Evolutionary conservation across 192 early-diverging fungal genomes (phyloP).

Genomic region (Rhizophlyctis rosea): DNA sequence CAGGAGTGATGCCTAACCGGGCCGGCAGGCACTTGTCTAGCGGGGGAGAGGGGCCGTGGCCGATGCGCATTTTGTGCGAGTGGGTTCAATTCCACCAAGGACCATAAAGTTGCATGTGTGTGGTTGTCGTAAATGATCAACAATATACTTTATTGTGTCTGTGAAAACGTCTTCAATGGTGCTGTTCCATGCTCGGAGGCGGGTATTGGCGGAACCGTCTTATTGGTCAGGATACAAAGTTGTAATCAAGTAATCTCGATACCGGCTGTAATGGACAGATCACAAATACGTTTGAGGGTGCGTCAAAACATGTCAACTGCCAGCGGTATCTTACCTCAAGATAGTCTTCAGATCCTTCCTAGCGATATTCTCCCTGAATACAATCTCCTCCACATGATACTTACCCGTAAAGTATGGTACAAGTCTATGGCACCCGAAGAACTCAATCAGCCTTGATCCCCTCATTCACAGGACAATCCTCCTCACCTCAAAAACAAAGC

Average conservation of each 20-base stretch:
- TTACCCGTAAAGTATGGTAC: conserved; percentile 75
- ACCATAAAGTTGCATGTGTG: too few relatives aligned
- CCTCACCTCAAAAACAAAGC: conserved; percentile 56
- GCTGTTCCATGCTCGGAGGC: too few relatives aligned
- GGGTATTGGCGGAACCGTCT: too few relatives aligned
- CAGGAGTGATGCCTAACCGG: too few relatives aligned
- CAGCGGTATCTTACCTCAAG: conserved; percentile 22
- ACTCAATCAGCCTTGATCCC: background rate
- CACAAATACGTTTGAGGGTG: background rate
- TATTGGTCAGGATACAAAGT: conserved; percentile 9
- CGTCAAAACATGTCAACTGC: background rate
- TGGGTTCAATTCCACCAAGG: too few relatives aligned
- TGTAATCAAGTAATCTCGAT: conserved; percentile 34
- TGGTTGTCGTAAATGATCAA: too few relatives aligned
- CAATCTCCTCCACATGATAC: conserved; percentile 76
- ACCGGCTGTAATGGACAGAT: conserved; percentile 17
- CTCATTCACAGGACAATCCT: background rate
- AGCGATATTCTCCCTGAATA: conserved; percentile 59
- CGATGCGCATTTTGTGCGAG: too few relatives aligned
- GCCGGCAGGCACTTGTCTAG: too few relatives aligned
- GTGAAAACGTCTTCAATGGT: too few relatives aligned
- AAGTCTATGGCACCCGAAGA: conserved; percentile 53
- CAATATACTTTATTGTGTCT: too few relatives aligned
- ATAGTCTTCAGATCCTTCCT: conserved; percentile 38
- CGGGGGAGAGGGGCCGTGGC: too few relatives aligned